Percentiles rank a stretch among this genome's conserved stretches.
phyloP scores from a whole-genome alignment of 2,329 filamentous ascomycete species.

The Aspergillus versicolor region DNA sequence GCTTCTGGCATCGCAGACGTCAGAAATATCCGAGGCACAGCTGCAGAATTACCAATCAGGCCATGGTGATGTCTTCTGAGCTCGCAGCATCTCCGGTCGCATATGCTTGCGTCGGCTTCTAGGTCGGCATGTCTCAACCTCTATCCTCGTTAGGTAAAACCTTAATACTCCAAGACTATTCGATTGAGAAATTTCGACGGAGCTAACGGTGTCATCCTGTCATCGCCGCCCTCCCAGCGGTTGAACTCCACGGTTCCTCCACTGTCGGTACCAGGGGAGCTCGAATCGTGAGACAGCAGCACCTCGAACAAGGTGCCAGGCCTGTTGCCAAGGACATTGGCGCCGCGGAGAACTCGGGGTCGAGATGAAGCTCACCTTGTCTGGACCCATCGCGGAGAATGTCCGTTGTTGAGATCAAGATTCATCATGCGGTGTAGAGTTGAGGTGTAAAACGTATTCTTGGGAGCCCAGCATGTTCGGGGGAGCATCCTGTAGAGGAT shows the following conservation, averaged over 20 bases:
- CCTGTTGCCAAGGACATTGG: background rate
- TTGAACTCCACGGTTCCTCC: background rate
- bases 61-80: background rate
- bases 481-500: too few species aligned
- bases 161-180: background rate
- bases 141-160: background rate
- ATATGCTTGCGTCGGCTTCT: background rate
- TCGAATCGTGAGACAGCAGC: background rate
- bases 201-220: background rate
- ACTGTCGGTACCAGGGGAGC: too few species aligned
- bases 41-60: background rate
- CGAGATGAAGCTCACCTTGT: background rate
- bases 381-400: background rate
- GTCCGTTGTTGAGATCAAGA: background rate
- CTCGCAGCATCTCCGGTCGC: slow-evolving; percentile 15
- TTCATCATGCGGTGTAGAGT: background rate
- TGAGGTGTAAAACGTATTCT: background rate
- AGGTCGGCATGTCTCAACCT: slow-evolving; percentile 1
- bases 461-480: background rate
- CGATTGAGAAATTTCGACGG: background rate
- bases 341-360: too few species aligned
- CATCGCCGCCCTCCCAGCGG: background rate
- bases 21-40: slow-evolving; percentile 8
- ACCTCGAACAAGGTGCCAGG: background rate
- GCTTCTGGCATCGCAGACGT: background rate